Evolutionary conservation across 352 stramenopile genomes (phyloP), one percentile per base, ranked within the genome.

Genomic region (Globisporangium sylvaticum): DNA sequence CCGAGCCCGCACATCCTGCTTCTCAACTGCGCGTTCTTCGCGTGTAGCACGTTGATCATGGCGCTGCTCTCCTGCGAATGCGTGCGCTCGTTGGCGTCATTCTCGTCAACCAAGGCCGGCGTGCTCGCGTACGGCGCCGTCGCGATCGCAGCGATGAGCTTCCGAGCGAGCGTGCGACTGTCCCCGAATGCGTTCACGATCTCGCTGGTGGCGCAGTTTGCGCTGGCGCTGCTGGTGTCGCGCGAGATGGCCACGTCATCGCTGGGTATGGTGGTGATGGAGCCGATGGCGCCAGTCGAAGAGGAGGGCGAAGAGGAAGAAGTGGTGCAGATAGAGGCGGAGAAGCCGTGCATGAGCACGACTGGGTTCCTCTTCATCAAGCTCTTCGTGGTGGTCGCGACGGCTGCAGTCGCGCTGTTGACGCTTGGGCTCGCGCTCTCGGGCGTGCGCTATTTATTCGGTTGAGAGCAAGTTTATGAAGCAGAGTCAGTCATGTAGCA

Each of bases 1-100:
- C 15, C 58, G 42, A 39, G 18, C 0, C n/a, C 48, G 27, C 25
- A 39, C 10, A 24, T 42, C 15, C 27, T 64, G 42, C 58, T 64
- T 12, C 34, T 64, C 27, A 64, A 64, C 42, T 64, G 58, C 58
- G 24, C 42, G 25, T 64, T 64, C 27, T 48, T 64, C 58, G 42
- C 58, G 12, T 57, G 58, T 27, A 64, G 42, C 58, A 57, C 25
- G 25, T 32, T 57, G 10, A 20, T 20, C 15, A 44, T 64, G 42
- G 42, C 39, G 7, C 2, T 39, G 27, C 25, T 64, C 20, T 20
- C 22, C 4, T n/a, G 58, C 18, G n/a, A 24, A 22, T 22, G 4
- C 4, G 1, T 14, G 54, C 27, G 15, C 10, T 24, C n/a, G 34
- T 14, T 50, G 42, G 42, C 32, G 57, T 8, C 24, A 9, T 32